phyloP scores from a whole-genome alignment of 2,329 filamentous ascomycete species.

The Nakataea oryzae region DNA sequence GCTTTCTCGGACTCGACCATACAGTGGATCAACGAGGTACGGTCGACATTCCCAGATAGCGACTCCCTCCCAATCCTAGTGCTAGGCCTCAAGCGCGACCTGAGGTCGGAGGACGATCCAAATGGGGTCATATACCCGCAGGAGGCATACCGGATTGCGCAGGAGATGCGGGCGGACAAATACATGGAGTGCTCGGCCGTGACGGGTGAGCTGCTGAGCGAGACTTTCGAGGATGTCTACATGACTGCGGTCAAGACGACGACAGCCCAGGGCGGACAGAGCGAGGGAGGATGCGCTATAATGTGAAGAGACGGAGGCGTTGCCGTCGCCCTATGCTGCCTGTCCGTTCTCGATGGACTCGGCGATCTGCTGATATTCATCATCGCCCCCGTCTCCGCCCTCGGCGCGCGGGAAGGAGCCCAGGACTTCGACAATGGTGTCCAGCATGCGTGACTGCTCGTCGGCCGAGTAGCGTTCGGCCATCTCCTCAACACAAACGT shows the following conservation, averaged over 20 bases:
- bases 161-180: slow-evolving; percentile 49
- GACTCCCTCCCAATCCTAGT: slow-evolving; percentile 44
- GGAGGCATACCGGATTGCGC: slow-evolving; percentile 45
- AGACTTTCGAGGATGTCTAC: slow-evolving; percentile 52
- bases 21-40: slow-evolving; percentile 48
- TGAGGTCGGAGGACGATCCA: slow-evolving; percentile 45
- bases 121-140: slow-evolving; percentile 52
- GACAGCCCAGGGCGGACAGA: slow-evolving; percentile 37
- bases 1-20: not conserved
- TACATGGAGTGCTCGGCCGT: slow-evolving; percentile 55
- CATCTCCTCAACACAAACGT: slow-evolving; percentile 57
- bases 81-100: slow-evolving; percentile 50
- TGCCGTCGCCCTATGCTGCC: not conserved
- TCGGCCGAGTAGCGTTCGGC: slow-evolving; percentile 47
- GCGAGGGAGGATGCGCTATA: slow-evolving; percentile 40
- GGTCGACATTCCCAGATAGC: slow-evolving; percentile 32
- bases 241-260: slow-evolving; percentile 39
- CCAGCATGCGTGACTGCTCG: slow-evolving; percentile 47
- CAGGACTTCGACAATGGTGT: slow-evolving; percentile 45
- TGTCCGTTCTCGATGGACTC: slow-evolving; percentile 23
- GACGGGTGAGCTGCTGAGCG: slow-evolving; percentile 46
- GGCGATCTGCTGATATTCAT: slow-evolving; percentile 14
- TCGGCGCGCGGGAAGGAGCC: slow-evolving; percentile 33
- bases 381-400: slow-evolving; percentile 21
- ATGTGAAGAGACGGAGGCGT: slow-evolving; percentile 25